Evolutionary conservation across 148 eudicot species (phyloP), one percentile per base, ranked within the genome.

Genomic region (Fagopyrum tataricum): DNA sequence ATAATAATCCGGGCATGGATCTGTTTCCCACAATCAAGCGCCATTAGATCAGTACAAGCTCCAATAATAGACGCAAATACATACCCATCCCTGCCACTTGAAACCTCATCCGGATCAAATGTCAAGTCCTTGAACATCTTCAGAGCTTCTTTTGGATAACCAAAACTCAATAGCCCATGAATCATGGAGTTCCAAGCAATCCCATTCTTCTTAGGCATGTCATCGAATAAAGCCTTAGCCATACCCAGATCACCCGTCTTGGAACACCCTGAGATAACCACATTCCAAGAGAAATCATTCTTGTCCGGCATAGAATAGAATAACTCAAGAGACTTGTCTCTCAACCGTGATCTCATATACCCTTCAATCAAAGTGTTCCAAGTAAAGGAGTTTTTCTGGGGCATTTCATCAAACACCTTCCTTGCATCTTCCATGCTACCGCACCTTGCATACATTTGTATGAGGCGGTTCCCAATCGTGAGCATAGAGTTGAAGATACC

Each of bases 251-350:
- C 90, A 18, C 93, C 96, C 52, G 52, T 74, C 53, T 85, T 88
- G 2, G 81, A 83, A 77, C 79, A 83, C 44, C 89, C 93, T 11
- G 90, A 83, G 74, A 95, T 79, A 13, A 87, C 83, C 39, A 82
- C 78, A 85, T 88, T 90, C 98, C 98, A 95, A 11, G 98, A 88
- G 77, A 87, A 95, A 42, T 79, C 87, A 73, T 88, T 82, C 81
- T 79, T 95, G 7, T 74, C n/a, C 8, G 90, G 92, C 93, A 90
- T 90, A 14, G 75, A 77, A 74, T 76, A 21, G 49, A 95, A 95
- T 47, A 79, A 13, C 31, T 81, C 75, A 61, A 88, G 66, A 4
- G 87, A 76, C 67, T 76, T 76, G 4, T 64, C 71, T 24, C 15
- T 72, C 0, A 76, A 53, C 8, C 96, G 84, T n/a, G 67, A 78